Percentiles rank a stretch among this genome's conserved stretches.
phyloP scores from a whole-genome alignment of 257 asterid species.

The Gentiana macrophylla region DNA sequence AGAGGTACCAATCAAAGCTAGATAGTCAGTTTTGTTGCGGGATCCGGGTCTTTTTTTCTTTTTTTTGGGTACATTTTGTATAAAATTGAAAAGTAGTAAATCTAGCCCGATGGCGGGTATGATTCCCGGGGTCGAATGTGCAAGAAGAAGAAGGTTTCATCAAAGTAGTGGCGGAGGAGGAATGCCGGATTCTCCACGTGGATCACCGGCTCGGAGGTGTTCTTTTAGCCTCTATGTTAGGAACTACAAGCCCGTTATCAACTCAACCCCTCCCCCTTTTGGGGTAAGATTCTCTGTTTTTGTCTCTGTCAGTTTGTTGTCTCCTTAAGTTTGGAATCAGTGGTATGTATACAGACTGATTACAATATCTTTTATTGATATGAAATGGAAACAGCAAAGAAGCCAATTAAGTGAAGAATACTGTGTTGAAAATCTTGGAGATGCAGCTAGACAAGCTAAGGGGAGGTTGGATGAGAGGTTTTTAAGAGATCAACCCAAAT shows the following conservation, averaged over 20 bases:
- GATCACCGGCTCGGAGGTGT: conserved; percentile 24
- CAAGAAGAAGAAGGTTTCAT: conserved; percentile 53
- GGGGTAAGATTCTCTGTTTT: no score
- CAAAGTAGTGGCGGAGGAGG: conserved; percentile 12
- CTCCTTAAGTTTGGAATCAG: not conserved
- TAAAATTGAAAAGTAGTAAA: no score
- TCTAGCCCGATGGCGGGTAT: not conserved
- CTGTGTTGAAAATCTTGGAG: conserved; percentile 20
- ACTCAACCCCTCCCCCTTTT: conserved; percentile 11
- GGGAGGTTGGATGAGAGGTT: conserved; percentile 48
- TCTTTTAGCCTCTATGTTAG: conserved; percentile 33
- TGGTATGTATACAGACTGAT: not conserved
- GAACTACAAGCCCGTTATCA: conserved; percentile 22
- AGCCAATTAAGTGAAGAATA: conserved; percentile 12
- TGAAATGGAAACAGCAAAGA: conserved; percentile 10
- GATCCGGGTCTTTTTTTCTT: no score
- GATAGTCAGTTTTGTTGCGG: no score
- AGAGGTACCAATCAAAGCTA: no score
- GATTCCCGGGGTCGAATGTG: conserved; percentile 61
- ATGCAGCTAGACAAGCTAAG: conserved; percentile 37
- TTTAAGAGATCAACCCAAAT: conserved; percentile 25
- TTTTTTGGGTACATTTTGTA: no score
- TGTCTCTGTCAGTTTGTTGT: no score
- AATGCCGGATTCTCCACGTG: conserved; percentile 16
- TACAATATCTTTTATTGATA: not conserved